These are phyloP conservation scores for Euphorbia celastroides DNA, from an alignment of 441 rosid species.

Conservation along the genomic window DNA sequence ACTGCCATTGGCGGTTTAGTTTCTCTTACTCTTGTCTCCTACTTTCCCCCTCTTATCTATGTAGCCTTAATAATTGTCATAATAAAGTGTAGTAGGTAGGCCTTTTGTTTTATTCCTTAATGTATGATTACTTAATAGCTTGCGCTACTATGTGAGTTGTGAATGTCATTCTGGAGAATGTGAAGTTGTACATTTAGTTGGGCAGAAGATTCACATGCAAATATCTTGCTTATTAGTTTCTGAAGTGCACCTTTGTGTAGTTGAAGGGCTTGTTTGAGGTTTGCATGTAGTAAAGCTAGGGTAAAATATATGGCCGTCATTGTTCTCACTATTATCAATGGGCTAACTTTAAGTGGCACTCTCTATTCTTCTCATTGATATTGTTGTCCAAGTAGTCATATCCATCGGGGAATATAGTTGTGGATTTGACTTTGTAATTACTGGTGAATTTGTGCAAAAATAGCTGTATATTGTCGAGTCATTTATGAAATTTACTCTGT, in stretches of 20 bases:
- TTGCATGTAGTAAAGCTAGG: neutral
- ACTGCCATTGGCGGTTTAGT: neutral
- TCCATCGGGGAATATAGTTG: neutral
- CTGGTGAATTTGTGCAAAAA: neutral
- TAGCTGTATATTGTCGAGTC: neutral
- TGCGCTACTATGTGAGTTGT: neutral
- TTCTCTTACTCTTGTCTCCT: neutral
- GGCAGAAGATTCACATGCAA: neutral
- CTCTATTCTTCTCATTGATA: neutral
- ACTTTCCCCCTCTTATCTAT: neutral
- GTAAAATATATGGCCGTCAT: neutral
- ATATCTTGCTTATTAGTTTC: neutral
- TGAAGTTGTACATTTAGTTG: neutral
- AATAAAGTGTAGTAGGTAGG: neutral
- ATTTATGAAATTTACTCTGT: neutral
- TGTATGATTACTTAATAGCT: neutral
- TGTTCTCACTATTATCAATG: neutral
- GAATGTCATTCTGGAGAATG: neutral
- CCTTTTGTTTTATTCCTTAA: neutral
- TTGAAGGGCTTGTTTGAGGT: neutral
- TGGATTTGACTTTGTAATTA: neutral
- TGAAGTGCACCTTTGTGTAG: neutral
- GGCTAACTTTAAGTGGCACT: neutral
- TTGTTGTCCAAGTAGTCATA: neutral
- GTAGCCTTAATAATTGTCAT: neutral